Conservation (phyloP, 768 basidiomycete species). For the Termitomyces sp. region DNA sequence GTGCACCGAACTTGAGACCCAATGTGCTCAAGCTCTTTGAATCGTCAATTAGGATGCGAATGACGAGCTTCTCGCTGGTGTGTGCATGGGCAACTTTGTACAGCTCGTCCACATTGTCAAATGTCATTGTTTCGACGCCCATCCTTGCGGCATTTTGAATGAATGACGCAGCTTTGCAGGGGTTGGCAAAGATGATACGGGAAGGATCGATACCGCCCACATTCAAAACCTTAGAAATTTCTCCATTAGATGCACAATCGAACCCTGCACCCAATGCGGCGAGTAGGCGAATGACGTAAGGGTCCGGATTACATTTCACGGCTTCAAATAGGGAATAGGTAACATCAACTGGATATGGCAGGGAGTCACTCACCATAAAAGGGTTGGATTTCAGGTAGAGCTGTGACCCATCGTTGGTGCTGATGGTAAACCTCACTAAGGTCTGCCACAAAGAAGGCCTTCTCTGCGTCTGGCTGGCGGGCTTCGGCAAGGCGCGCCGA, state of each 20-base stretch:
- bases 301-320: conserved; percentile 98
- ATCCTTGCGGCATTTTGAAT: conserved; percentile 75
- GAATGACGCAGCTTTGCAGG: conserved; percentile 95
- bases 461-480: conserved; percentile 71
- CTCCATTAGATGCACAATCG: conserved; percentile 94
- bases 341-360: neutral
- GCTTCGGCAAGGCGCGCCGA: conserved; percentile 47
- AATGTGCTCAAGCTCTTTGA: conserved; percentile 90
- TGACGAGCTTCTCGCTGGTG: conserved; percentile 77
- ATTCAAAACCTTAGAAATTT: conserved; percentile 75
- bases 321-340: conserved; percentile 42
- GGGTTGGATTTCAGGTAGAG: conserved; percentile 79
- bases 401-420: conserved; percentile 73
- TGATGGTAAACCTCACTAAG: conserved; percentile 83
- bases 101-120: conserved; percentile 96
- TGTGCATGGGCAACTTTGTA: conserved; percentile 84
- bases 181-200: conserved; percentile 95
- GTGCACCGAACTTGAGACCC: conserved; percentile 93
- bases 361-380: conserved; percentile 73
- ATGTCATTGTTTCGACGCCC: conserved; percentile 94
- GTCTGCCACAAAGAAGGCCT: conserved; percentile 95
- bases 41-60: conserved; percentile 96
- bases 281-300: conserved; percentile 85
- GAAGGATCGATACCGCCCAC: conserved; percentile 72
- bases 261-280: conserved; percentile 89